phyloP scores from a whole-genome alignment of 179 eudicot genomes.

The Heliamphora pulchella region DNA sequence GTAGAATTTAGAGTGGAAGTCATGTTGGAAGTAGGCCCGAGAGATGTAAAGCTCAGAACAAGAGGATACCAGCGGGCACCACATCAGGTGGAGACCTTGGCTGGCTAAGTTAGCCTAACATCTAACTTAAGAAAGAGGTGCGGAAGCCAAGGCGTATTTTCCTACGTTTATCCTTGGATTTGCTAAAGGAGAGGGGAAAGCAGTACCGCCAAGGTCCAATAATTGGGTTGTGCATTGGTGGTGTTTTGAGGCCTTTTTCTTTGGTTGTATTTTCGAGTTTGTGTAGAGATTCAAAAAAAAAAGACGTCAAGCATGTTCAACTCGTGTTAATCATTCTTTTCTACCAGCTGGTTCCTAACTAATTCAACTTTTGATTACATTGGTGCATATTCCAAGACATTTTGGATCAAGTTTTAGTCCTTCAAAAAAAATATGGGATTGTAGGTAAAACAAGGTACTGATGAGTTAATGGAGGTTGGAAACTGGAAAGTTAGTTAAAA shows the following conservation, averaged over 20 bases:
- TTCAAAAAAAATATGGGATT: not conserved
- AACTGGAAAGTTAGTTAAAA: not conserved
- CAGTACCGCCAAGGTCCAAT: not conserved
- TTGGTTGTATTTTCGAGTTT: not conserved
- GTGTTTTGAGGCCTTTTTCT: not conserved
- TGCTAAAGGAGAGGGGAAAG: not conserved
- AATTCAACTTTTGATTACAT: not conserved
- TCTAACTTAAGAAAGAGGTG: too few relatives aligned
- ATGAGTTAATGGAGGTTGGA: not conserved
- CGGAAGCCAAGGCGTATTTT: too few relatives aligned
- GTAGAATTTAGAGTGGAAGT: not conserved
- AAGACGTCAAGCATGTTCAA: not conserved
- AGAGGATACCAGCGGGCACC: too few relatives aligned
- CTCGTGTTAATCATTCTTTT: not conserved
- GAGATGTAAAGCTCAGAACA: too few relatives aligned
- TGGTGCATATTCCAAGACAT: not conserved
- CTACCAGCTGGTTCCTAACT: not conserved
- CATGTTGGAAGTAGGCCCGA: not conserved
- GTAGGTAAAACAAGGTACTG: not conserved
- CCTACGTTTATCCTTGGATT: not conserved
- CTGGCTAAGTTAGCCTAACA: too few relatives aligned
- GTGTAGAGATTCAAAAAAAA: not conserved
- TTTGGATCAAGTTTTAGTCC: not conserved
- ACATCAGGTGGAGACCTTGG: too few relatives aligned
- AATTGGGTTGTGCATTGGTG: too few relatives aligned